Base-by-base conservation (phyloP, 306 rosid genomes). In the Vicia villosa region DNA sequence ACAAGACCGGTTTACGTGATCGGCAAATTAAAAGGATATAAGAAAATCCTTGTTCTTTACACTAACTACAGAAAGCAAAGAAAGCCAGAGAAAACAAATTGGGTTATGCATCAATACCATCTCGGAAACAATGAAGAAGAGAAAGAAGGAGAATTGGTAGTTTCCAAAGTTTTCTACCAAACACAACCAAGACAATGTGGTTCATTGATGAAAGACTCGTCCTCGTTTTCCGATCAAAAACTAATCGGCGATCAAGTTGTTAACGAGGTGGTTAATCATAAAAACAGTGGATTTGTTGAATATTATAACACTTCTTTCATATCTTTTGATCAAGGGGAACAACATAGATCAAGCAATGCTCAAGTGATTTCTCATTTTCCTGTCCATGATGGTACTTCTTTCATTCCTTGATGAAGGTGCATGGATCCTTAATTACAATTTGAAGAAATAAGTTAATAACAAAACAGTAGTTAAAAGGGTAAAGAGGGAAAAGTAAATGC, bases 111-210 rank as follows among this genome's bases (percentile, higher is more conserved):
- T 50, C 94, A 88, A 51, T 88, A 88, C 72, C 94, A 88, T 74
- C 85, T 85, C 34, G 96, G 96, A 4, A 83, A 64, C 17, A 86
- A 82, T 57, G 96, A 89, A 74, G 96, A 89, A 41, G 96, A 89
- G 77, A 89, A 85, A 68, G 96, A 89, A 72, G 96, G 96, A 11
- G 96, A 89, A 41, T 68, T 89, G 24, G 92, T 89, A 73, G 90
- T 83, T 5, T 89, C 96, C 12, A 89, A 89, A 70, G 90, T 89
- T 43, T 89, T 89, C 80, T 89, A 85, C 41, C 96, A 89, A 73
- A 89, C 96, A 51, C 96, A 89, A n/a, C 96, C 96, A 16, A 83
- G 96, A 55, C 96, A 89, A 70, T 89, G 96, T 78, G 92, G 96
- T 43, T 81, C 90, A 15, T 46, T 77, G 24, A 58, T 77, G 57